Base-by-base conservation (phyloP, 257 asterid genomes). In the Linaria vulgaris region DNA sequence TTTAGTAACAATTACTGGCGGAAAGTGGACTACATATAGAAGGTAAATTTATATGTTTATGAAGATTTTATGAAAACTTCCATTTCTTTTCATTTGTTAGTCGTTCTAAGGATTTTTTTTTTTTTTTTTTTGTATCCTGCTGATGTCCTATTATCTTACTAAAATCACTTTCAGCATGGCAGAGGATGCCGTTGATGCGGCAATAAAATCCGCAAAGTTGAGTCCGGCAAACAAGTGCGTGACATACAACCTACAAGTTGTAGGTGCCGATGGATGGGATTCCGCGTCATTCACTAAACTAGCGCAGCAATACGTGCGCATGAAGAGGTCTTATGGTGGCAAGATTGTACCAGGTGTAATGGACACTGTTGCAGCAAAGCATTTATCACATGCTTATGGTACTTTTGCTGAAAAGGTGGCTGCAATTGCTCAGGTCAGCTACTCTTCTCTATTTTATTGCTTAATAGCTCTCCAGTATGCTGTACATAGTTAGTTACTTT, bases 1-100 rank as follows among this genome's bases (percentile, higher is more conserved):
- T 79, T 79, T 94, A 75, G 95, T 94, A 10, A 90, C 99, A 49
- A 85, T 90, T 55, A 87, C 99, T 14, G 99, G 99, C 75, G 99
- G 97, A 68, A 94, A 94, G 80, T 94, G 99, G 99, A 94, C 96
- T 49, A 94, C 99, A 3, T 94, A 94, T 71, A 82, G 99, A 85
- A 86, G 99, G 99, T 94, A 84, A 49, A 43, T 37, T 46, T 24
- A 67, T 68, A 47, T 31, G 16, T 15, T 1, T 22, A 22, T 30
- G 12, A 20, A 47, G 47, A 47, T 37, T 12, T 63, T 16, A 16
- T 38, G 12, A 16, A 16, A 59, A 61, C 12, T 20, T 47, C 64
- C 46, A 5, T 44, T 34, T 19, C 25, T 44, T 62, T 27, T 31
- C 64, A n/a, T 46, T 64, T 70, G 19, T 41, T 69, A 19, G 20